A percentile compares a stretch with the other conserved stretches of the same genome.
Conservation (phyloP, 768 basidiomycete genomes). For the Boletellus emodensis region DNA sequence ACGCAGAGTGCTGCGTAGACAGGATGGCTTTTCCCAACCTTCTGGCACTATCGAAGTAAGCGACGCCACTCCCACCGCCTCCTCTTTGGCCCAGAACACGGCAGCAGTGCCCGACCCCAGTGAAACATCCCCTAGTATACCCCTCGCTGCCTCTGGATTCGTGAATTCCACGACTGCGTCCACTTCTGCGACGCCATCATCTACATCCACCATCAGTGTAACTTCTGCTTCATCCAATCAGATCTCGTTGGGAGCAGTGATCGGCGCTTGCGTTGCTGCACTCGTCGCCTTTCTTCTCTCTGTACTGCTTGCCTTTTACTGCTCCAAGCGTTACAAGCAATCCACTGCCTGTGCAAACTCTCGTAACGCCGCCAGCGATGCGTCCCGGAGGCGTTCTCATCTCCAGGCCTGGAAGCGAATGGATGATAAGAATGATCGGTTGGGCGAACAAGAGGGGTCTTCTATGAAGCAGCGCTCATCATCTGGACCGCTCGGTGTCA, state of each 20-base stretch:
- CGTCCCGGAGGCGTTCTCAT: slow-evolving; percentile 40
- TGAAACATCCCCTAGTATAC: slow-evolving; percentile 5
- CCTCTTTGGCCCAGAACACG: slow-evolving; percentile 22
- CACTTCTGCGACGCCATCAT: slow-evolving; percentile 2
- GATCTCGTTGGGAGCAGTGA: slow-evolving; percentile 44
- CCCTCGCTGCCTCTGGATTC: slow-evolving; percentile 7
- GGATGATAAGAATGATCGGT: slow-evolving; percentile 48
- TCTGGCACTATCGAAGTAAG: slow-evolving; percentile 25
- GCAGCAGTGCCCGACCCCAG: neutral
- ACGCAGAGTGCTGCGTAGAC: slow-evolving; percentile 11
- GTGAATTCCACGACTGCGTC: neutral
- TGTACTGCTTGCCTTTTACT: slow-evolving; percentile 50
- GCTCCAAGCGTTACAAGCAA: slow-evolving; percentile 42
- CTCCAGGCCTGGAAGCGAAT: slow-evolving; percentile 57
- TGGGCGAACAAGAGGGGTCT: slow-evolving; percentile 31
- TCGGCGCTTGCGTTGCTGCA: slow-evolving; percentile 62
- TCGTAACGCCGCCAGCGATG: slow-evolving; percentile 41
- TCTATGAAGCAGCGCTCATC: slow-evolving; percentile 40
- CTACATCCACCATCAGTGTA: slow-evolving; percentile 8
- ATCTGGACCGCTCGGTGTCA: slow-evolving; percentile 46
- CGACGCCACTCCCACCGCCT: slow-evolving; percentile 24
- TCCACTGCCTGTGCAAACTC: slow-evolving; percentile 22
- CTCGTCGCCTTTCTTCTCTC: slow-evolving; percentile 47
- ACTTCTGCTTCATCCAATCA: slow-evolving; percentile 13
- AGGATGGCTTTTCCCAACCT: slow-evolving; percentile 9